Conservation (phyloP, 2,329 filamentous ascomycete species). For the Westerdykella aurantiaca region DNA sequence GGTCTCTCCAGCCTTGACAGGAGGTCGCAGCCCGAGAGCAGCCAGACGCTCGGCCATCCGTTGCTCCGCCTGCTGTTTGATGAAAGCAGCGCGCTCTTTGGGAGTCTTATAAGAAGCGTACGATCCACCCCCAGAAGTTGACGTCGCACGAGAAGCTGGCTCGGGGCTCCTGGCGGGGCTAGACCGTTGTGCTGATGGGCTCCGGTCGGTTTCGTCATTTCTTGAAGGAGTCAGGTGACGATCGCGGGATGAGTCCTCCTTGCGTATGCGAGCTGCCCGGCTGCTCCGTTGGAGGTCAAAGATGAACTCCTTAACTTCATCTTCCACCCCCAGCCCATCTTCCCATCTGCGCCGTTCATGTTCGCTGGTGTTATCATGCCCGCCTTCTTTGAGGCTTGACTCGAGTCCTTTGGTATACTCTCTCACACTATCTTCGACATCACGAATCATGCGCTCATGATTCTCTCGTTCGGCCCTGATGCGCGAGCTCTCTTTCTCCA, state of each 20-base stretch:
- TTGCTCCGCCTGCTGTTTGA: slow-evolving; percentile 93
- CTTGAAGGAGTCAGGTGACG: slow-evolving; percentile 39
- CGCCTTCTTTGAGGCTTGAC: slow-evolving; percentile 77
- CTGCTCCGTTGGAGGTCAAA: slow-evolving; percentile 89
- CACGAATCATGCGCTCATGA: slow-evolving; percentile 92
- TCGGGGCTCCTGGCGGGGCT: slow-evolving; percentile 44
- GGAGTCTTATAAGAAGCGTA: slow-evolving; percentile 84
- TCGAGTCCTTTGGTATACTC: slow-evolving; percentile 83
- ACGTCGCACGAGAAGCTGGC: slow-evolving; percentile 51
- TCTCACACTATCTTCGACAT: slow-evolving; percentile 92
- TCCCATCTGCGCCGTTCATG: slow-evolving; percentile 94
- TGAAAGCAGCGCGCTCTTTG: slow-evolving; percentile 90
- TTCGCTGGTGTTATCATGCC: slow-evolving; percentile 68
- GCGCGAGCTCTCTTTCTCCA: slow-evolving; percentile 82
- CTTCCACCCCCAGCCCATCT: slow-evolving; percentile 90
- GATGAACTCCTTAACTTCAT: slow-evolving; percentile 96
- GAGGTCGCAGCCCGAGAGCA: slow-evolving; percentile 83
- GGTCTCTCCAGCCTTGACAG: slow-evolving; percentile 71
- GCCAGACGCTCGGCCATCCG: slow-evolving; percentile 95
- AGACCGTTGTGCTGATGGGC: slow-evolving; percentile 39
- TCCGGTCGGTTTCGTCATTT: slow-evolving; percentile 28
- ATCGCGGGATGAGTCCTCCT: slow-evolving; percentile 48
- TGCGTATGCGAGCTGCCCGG: slow-evolving; percentile 64
- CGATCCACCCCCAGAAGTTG: slow-evolving; percentile 55
- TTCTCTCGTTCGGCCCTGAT: slow-evolving; percentile 81